Base-by-base conservation (phyloP, 2,329 filamentous ascomycete genomes). In the Eurotiales sp. region DNA sequence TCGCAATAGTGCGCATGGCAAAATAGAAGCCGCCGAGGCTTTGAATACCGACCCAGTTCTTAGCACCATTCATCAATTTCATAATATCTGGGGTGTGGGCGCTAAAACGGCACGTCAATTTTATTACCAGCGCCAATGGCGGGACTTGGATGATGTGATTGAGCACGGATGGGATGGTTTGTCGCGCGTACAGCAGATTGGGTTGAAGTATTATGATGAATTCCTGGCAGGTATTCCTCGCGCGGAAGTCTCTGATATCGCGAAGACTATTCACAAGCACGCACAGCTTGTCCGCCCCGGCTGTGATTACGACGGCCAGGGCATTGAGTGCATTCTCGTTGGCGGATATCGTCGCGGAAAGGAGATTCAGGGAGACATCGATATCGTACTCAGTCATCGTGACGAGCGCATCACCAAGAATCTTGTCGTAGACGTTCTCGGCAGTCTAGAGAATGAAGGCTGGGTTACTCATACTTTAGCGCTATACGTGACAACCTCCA, bases 161-260 rank as follows among this genome's bases (percentile, higher is more conserved):
- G 87, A 95, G 61, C 80, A 84, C 60, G 90, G 88, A 10, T 97
- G 92, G 92, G 66, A 75, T 17, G 76, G 69, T 0, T 75, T 97
- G 1, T 86, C 79, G 0, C 83, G 90, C 11, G 87, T 89, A 1
- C 92, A 96, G 68, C 90, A 97, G 65, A 95, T 97, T 50, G 92
- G 93, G 0, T 76, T 96, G 40, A 97, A 97, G 65, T 96, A 85
- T 70, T 96, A 95, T 65, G 87, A 95, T 29, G 92, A 97, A 56
- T 87, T 99, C 50, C 73, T 81, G 41, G 69, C 78, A 14, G 83
- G 80, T 12, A 88, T 97, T 4, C 80, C 88, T 0, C 81, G 90
- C 1, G 52, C 63, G 0, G 90, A 97, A 66, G 87, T 90, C 0
- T 84, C 89, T 58, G 62, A 65, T 0, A 95, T 96, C 48, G 82